A percentile compares a stretch with the other conserved stretches of the same genome.
Evolutionary conservation across 2,329 filamentous ascomycete species (phyloP).

Genomic region (Magnaporthiopsis incrustans): DNA sequence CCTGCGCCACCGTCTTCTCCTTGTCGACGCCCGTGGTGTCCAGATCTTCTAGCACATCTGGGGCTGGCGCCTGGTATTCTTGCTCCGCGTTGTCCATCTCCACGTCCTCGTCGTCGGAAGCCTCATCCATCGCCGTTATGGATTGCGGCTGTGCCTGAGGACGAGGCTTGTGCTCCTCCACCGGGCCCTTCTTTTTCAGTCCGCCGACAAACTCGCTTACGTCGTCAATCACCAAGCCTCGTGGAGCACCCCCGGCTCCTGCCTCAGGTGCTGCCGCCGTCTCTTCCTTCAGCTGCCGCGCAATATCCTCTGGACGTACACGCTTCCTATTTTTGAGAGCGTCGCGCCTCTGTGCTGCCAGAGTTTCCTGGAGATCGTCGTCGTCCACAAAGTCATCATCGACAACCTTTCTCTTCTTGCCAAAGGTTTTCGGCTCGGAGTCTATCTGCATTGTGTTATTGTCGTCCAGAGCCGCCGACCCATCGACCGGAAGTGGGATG

Average conservation of each 20-base stretch:
- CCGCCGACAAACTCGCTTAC: constrained; percentile 92
- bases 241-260: constrained; percentile 36
- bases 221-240: constrained; percentile 85
- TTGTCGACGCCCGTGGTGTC: constrained; percentile 63
- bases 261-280: constrained; percentile 36
- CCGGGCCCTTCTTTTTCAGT: constrained; percentile 58
- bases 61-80: constrained; percentile 35
- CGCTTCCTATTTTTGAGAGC: constrained; percentile 91
- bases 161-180: constrained; percentile 43
- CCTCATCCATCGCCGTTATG: constrained; percentile 36
- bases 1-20: constrained; percentile 70
- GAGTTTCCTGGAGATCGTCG: constrained; percentile 79
- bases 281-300: constrained; percentile 65
- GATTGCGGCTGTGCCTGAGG: constrained; percentile 31
- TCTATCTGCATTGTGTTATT: constrained; percentile 71
- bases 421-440: constrained; percentile 32
- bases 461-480: constrained; percentile 8
- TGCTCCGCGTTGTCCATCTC: constrained; percentile 42
- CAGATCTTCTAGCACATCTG: constrained; percentile 33
- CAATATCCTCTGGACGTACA: constrained; percentile 77
- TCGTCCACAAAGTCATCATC: constrained; percentile 75
- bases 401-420: constrained; percentile 57
- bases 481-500: constrained; percentile 39
- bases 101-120: constrained; percentile 37
- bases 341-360: constrained; percentile 73